Base-by-base conservation (phyloP, 352 stramenopile species). In the Phytophthora litchii region DNA sequence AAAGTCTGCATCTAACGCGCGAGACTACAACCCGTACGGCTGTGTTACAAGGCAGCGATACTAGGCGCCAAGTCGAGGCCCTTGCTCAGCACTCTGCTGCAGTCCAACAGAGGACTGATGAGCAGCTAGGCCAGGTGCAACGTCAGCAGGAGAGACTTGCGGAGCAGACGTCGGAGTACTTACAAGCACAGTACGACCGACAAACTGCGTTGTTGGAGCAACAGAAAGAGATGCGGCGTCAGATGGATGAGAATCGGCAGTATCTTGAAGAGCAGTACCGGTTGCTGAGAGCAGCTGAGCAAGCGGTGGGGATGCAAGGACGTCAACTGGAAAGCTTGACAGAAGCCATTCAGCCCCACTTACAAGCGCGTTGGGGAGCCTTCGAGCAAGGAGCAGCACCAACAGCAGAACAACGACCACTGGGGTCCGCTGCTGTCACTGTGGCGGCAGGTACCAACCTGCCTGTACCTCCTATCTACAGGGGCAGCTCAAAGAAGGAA, bases 161-260 rank as follows among this genome's bases (percentile, higher is more conserved):
- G 8, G 45, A 27, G 4, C 25, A 52, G 14, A 51, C 55, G 5
- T 53, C 38, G 0, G 48, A 64, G 14, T 64, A 59, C 21, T 25
- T 64, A 1, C 56, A 59, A 23, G 27, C 31, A 5, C 46, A 52
- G 12, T 11, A 52, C 25, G 56, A 64, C 9, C 31, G 35, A 5
- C 48, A 60, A 16, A 43, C 36, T 3, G 25, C 17, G 1, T 4
- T 66, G 16, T 7, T 49, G 0, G 20, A 64, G 17, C 56, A 64
- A 31, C 56, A 64, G 12, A 14, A 58, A n/a, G 56, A 50, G n/a
- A 65, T 65, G 40, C 10, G 19, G 0, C 31, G 27, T n/a, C 50
- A 61, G 16, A 67, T 67, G 58, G 36, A 61, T 13, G 48, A 67
- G 4, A 50, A 52, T 23, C 42, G 43, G 0, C 25, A 56, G 6